These are phyloP conservation scores for Yarrowia bubula DNA, from an alignment of 805 yeast species.

Conservation along the genomic window DNA sequence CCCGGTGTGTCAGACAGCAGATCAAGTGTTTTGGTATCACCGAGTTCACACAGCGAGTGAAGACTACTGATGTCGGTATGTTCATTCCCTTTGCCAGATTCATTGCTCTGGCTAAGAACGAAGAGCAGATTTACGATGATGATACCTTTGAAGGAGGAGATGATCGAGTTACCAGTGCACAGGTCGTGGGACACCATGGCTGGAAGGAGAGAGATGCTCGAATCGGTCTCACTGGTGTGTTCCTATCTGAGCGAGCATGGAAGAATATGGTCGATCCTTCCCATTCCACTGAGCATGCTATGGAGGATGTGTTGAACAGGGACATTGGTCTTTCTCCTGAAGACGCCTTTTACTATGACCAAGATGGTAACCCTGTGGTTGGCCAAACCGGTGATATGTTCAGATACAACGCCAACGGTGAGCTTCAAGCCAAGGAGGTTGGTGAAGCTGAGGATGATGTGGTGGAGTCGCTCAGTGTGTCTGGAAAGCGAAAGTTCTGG, in stretches of 20 bases:
- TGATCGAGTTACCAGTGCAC: constrained; percentile 32
- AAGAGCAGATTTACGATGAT: constrained; percentile 29
- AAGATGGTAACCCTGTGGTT: constrained; percentile 33
- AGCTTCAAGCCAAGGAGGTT: constrained; percentile 35
- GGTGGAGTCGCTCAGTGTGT: constrained; percentile 36
- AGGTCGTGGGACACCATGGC: constrained; percentile 35
- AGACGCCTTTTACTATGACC: constrained; percentile 40
- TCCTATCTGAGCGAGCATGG: constrained; percentile 45
- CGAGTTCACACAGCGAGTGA: constrained; percentile 43
- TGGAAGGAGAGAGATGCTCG: constrained; percentile 43
- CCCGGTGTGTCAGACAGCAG: constrained; percentile 46
- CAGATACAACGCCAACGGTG: constrained; percentile 33
- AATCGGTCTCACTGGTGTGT: constrained; percentile 44
- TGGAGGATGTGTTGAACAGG: constrained; percentile 31
- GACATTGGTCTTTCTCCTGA: constrained; percentile 17
- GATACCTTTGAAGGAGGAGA: constrained; percentile 26
- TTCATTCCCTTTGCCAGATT: constrained; percentile 44
- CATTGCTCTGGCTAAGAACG: constrained; percentile 34
- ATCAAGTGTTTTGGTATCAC: constrained; percentile 44
- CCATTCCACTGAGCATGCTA: constrained; percentile 28
- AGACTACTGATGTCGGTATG: constrained; percentile 41
- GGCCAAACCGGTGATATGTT: constrained; percentile 41
- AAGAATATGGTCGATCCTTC: constrained; percentile 40
- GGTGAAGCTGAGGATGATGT: constrained; percentile 39
- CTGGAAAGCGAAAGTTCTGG: constrained; percentile 41